A percentile compares a stretch with the other conserved stretches of the same genome.
Evolutionary conservation across 768 basidiomycete genomes (phyloP).

Genomic region (Hygrophorus pudorinus): DNA sequence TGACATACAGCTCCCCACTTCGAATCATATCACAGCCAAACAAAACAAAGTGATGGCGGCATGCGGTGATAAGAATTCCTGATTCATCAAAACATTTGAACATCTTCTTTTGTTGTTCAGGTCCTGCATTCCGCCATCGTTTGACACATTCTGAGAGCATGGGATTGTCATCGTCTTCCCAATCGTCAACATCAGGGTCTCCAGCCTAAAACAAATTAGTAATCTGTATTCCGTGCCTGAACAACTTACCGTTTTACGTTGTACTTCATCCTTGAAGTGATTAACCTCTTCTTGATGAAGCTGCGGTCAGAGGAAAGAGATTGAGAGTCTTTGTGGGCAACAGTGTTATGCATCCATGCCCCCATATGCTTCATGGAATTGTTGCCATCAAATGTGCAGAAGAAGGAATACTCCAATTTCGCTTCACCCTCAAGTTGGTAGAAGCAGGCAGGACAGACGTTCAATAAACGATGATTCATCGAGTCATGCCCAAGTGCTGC

Average conservation of each 20-base stretch:
- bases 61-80: constrained; percentile 17
- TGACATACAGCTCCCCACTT: constrained; percentile 21
- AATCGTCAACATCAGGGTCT: not conserved
- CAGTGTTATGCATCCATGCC: not conserved
- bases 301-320: constrained; percentile 5
- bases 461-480: constrained; percentile 15
- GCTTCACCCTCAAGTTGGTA: constrained; percentile 11
- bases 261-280: constrained; percentile 9
- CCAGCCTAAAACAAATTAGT: not conserved
- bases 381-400: not conserved
- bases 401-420: not conserved
- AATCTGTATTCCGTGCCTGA: not conserved
- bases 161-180: constrained; percentile 7
- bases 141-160: constrained; percentile 13
- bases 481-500: constrained; percentile 14
- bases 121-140: no score
- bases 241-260: constrained; percentile 1
- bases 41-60: constrained; percentile 14
- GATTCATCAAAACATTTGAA: constrained; percentile 21
- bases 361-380: not conserved
- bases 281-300: constrained; percentile 7
- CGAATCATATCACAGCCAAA: constrained; percentile 17
- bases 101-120: constrained; percentile 13
- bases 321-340: constrained; percentile 6
- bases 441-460: constrained; percentile 20